Evolutionary conservation across 129 eudicot species (phyloP).

Genomic region (Saposhnikovia divaricata): DNA sequence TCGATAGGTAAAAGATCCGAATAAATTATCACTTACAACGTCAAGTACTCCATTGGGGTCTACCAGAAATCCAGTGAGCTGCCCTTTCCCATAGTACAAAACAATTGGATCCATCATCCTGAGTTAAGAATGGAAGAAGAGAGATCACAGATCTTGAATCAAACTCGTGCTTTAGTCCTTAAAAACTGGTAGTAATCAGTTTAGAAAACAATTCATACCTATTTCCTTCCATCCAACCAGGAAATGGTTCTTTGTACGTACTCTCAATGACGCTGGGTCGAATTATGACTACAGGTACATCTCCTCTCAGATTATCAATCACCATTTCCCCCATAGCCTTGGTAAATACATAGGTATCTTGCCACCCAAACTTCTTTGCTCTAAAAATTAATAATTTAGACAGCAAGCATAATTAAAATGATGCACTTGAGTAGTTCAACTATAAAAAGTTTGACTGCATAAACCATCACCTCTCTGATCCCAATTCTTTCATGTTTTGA

Average conservation of each 20-base stretch:
- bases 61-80: constrained; percentile 82
- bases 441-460: not conserved
- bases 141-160: constrained; percentile 14
- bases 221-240: constrained; percentile 99
- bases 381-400: constrained; percentile 22
- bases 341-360: constrained; percentile 91
- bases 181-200: not conserved
- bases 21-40: constrained; percentile 43
- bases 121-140: constrained; percentile 3
- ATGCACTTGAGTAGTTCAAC: not conserved
- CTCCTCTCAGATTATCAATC: constrained; percentile 81
- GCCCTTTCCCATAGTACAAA: constrained; percentile 90
- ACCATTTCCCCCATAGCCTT: constrained; percentile 99
- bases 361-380: constrained; percentile 94
- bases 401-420: not conserved
- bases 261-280: constrained; percentile 97
- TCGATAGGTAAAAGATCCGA: not conserved
- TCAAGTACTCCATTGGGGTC: constrained; percentile 95
- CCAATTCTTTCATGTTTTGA: constrained; percentile 72
- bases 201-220: constrained; percentile 31
- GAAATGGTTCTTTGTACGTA: constrained; percentile 89
- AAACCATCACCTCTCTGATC: constrained; percentile 55
- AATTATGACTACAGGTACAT: constrained; percentile 78
- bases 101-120: constrained; percentile 99
- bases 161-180: not conserved